Evolutionary conservation across 768 basidiomycete species (phyloP).

Genomic region (Gautieria morchelliformis): DNA sequence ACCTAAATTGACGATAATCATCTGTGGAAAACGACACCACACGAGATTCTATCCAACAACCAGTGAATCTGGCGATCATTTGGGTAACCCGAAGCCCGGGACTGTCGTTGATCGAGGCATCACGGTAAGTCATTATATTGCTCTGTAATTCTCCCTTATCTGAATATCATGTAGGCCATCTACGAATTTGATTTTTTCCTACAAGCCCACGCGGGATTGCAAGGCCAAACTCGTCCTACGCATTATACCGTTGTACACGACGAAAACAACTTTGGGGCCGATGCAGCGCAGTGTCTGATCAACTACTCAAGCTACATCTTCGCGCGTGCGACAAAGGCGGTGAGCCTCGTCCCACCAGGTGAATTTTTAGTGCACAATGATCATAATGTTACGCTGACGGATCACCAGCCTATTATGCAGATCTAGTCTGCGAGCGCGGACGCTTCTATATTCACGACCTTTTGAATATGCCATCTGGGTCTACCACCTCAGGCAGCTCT

Average conservation of each 20-base stretch:
- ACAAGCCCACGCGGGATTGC: slow-evolving; percentile 66
- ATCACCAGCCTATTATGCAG: slow-evolving; percentile 30
- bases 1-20: slow-evolving; percentile 59
- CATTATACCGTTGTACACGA: slow-evolving; percentile 78
- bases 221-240: slow-evolving; percentile 62
- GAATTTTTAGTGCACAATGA: not conserved
- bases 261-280: slow-evolving; percentile 57
- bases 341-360: slow-evolving; percentile 63
- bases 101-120: slow-evolving; percentile 76
- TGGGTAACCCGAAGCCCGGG: slow-evolving; percentile 72
- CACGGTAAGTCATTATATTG: slow-evolving; percentile 26
- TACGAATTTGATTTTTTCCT: slow-evolving; percentile 45
- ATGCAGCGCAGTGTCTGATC: slow-evolving; percentile 66
- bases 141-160: not conserved
- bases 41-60: slow-evolving; percentile 52
- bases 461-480: slow-evolving; percentile 31
- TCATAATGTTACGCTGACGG: not conserved
- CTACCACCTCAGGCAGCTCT: slow-evolving; percentile 30
- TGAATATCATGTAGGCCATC: slow-evolving; percentile 22
- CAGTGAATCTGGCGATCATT: slow-evolving; percentile 40
- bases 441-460: slow-evolving; percentile 69
- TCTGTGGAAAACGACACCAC: slow-evolving; percentile 73
- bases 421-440: slow-evolving; percentile 74
- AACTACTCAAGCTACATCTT: slow-evolving; percentile 66
- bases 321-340: slow-evolving; percentile 75